A percentile compares a stretch with the other conserved stretches of the same genome.
Conservation (phyloP, 768 basidiomycete species). For the Dendrothele bispora region DNA sequence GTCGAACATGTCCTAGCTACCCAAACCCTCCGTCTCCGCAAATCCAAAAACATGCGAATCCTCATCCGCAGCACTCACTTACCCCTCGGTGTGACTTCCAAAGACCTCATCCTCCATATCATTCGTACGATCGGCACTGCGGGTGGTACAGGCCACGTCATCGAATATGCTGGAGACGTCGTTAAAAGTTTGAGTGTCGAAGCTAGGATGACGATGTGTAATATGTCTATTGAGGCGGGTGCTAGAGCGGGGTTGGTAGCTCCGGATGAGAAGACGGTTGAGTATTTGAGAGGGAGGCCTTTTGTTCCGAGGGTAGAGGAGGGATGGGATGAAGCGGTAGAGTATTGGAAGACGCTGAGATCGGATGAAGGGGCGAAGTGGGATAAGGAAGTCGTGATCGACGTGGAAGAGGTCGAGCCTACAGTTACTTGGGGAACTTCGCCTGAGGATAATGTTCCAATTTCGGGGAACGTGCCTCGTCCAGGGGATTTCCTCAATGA, state of each 20-base stretch:
- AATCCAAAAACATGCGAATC: conserved; percentile 67
- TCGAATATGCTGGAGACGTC: conserved; percentile 61
- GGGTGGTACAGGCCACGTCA: conserved; percentile 62
- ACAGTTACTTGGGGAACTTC: conserved; percentile 70
- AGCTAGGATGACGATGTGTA: conserved; percentile 59
- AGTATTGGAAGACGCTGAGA: conserved; percentile 56
- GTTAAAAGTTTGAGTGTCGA: conserved; percentile 59
- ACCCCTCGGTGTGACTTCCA: conserved; percentile 54
- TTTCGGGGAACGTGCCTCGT: conserved; percentile 55
- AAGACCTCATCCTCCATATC: conserved; percentile 64
- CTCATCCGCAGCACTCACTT: conserved; percentile 57
- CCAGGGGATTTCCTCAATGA: conserved; percentile 46
- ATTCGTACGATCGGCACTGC: conserved; percentile 66
- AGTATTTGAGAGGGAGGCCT: conserved; percentile 57
- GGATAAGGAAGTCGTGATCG: conserved; percentile 53
- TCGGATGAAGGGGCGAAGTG: conserved; percentile 58
- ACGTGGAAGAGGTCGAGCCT: conserved; percentile 60
- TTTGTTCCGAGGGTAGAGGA: conserved; percentile 51
- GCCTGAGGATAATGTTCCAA: conserved; percentile 58
- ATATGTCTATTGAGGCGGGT: conserved; percentile 71
- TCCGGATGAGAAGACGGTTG: conserved; percentile 60
- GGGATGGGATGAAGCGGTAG: conserved; percentile 58
- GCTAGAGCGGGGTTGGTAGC: conserved; percentile 68
- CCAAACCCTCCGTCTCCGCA: conserved; percentile 61
- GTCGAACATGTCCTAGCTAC: conserved; percentile 72